Base-by-base conservation (phyloP, 495 filamentous ascomycete species). In the Evernia prunastri region DNA sequence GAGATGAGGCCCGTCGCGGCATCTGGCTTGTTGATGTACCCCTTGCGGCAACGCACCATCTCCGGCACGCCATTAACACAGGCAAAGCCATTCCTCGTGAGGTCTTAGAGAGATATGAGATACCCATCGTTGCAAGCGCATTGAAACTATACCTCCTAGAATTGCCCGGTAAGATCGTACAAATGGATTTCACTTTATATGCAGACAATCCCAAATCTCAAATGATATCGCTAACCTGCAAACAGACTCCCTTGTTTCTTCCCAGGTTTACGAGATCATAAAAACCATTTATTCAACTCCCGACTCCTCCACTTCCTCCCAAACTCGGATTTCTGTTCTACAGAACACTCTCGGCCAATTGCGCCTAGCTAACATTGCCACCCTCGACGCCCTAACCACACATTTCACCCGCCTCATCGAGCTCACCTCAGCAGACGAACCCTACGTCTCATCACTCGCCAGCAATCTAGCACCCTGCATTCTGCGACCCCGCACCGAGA, bases 341-440 rank as follows among this genome's bases (percentile, higher is more conserved):
- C 95, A 97, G 75, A 96, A 92, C 67, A 97, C 94, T 0, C 87
- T 97, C 67, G 92, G 91, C 53, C 92, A 96, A 72, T 83, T 99
- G 51, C 90, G 93, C 45, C 86, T 99, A 45, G 91, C 94, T 66
- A 99, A 99, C 72, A 97, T 99, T 73, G 94, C 94, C 63, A 97
- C 94, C 37, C 88, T 99, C 71, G 94, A 99, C 76, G 94, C 95
- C 56, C 87, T 96, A 72, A 95, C 92, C 80, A 97, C 96, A 62
- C 94, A 99, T 76, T 97, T 97, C 74, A 96, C 94, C 18, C 89
- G 95, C 64, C 79, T 99, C 66, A 92, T 99, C 72, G 95, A 99
- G 68, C 81, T 97, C 62, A 99, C 94, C 9, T 96, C 92, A 42
- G 94, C 94, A 56, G 93, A 96, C 66, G 94, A 97, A 74, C 78